phyloP scores from a whole-genome alignment of 1,284 basidiomycete species.

The Ceraceosorus bombacis region DNA sequence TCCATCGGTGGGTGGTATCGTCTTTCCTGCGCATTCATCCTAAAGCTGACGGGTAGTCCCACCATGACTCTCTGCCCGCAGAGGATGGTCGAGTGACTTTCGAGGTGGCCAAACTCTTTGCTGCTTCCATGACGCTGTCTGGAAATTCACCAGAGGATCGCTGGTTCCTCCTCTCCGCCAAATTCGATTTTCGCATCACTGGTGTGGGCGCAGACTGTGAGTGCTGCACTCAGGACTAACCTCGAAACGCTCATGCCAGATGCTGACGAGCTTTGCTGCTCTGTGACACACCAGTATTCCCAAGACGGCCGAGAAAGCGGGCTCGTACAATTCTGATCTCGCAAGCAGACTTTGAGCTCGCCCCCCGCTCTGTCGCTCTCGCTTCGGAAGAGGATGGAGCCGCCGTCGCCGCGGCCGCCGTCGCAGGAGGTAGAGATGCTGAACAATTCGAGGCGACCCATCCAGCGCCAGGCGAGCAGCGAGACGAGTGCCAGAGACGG shows the following conservation, averaged over 20 bases:
- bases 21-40: slow-evolving; percentile 6
- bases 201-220: slow-evolving; percentile 19
- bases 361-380: slow-evolving; percentile 11
- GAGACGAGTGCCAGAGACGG: background rate
- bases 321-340: slow-evolving; percentile 24
- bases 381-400: slow-evolving; percentile 8
- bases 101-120: slow-evolving; percentile 1
- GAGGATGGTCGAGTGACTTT: slow-evolving; percentile 4
- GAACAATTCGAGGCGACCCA: background rate
- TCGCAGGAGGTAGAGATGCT: slow-evolving; percentile 2
- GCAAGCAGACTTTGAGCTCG: slow-evolving; percentile 31
- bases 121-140: slow-evolving; percentile 56
- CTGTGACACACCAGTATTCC: slow-evolving; percentile 13
- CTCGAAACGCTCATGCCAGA: too few species aligned
- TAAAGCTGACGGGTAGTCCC: background rate
- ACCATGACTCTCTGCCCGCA: background rate
- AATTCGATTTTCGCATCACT: slow-evolving; percentile 30
- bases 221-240: too few species aligned
- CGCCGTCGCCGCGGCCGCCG: slow-evolving; percentile 5
- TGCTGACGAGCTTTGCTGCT: too few species aligned
- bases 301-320: slow-evolving; percentile 24
- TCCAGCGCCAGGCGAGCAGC: slow-evolving; percentile 1
- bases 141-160: slow-evolving; percentile 53
- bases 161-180: slow-evolving; percentile 42
- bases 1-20: slow-evolving; percentile 56